Evolutionary conservation across 1,139 yeast species (phyloP), one percentile per base, ranked within the genome.

Genomic region (Saccharomyces hybrid): DNA sequence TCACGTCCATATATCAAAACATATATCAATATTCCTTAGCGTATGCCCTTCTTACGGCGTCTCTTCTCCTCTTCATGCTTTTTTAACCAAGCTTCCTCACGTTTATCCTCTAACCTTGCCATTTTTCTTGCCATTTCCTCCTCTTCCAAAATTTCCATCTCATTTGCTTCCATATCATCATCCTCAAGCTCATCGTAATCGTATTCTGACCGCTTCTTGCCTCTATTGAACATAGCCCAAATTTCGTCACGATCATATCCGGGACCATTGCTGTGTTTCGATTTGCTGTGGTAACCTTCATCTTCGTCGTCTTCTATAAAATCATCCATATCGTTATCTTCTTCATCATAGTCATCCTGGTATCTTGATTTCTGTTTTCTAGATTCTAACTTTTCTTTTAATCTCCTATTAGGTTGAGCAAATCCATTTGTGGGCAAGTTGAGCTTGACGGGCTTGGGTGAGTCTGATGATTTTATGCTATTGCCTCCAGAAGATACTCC

Each of bases 91-190:
- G 74, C 79, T 63, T 78, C 77, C 65, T 87, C 95, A 52, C 74
- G 71, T 54, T 75, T 75, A 63, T 88, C 96, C 65, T 88, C 96
- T 49, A 75, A 60, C 61, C 78, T 78, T 0, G 90, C 96, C 56
- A 73, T 73, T 52, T 70, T 75, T 51, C 83, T 76, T 4, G 96
- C 85, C 47, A 80, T 69, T 60, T 74, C 78, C 69, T 91, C 98
- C 66, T 91, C 98, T 53, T 81, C 88, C 48, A 89, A 73, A 42
- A 91, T 82, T 62, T 91, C 97, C 30, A 84, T 84, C 23, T 97
- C 97, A 0, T 95, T 86, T 5, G 97, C 97, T 67, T 91, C 97
- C 97, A 91, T 91, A 52, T 79, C 77, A 38, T 63, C 59, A 16
- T 62, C 62, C 27, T 59, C 59, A 50, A 67, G 67, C 56, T 79